Conservation (phyloP, 352 stramenopile species). For the Phytophthora citrophthora region DNA sequence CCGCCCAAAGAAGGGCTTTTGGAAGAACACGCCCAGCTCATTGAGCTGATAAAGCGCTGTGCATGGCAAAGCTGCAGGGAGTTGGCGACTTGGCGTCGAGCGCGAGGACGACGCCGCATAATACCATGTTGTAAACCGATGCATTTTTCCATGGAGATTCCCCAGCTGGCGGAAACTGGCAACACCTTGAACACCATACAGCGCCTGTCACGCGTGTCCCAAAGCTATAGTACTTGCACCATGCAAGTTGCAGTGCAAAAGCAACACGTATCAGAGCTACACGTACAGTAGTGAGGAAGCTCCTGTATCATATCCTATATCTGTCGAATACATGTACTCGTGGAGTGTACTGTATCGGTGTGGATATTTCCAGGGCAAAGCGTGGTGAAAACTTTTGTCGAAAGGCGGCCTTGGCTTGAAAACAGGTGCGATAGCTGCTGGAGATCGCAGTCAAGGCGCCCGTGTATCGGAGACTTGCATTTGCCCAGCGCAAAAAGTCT, state of each 20-base stretch:
- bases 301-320: background rate
- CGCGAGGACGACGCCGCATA: background rate
- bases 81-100: background rate
- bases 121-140: too few species aligned
- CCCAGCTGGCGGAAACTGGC: constrained; percentile 21
- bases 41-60: constrained; percentile 5
- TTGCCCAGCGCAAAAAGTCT: constrained; percentile 12
- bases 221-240: constrained; percentile 10
- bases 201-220: constrained; percentile 34
- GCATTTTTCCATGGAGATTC: constrained; percentile 29
- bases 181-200: background rate
- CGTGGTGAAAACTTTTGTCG: constrained; percentile 28
- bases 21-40: constrained; percentile 33
- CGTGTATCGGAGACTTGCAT: constrained; percentile 6
- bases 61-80: constrained; percentile 5
- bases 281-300: background rate
- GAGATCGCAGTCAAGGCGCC: background rate
- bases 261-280: too few species aligned
- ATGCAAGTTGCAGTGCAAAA: too few species aligned
- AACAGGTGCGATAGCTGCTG: constrained; percentile 40
- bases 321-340: background rate
- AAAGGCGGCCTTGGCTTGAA: constrained; percentile 29
- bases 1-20: constrained; percentile 20
- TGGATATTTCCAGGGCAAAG: constrained; percentile 15
- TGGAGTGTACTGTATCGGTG: too few species aligned